Conservation (phyloP, 805 yeast genomes). For the Zygotorulaspora danielsina region DNA sequence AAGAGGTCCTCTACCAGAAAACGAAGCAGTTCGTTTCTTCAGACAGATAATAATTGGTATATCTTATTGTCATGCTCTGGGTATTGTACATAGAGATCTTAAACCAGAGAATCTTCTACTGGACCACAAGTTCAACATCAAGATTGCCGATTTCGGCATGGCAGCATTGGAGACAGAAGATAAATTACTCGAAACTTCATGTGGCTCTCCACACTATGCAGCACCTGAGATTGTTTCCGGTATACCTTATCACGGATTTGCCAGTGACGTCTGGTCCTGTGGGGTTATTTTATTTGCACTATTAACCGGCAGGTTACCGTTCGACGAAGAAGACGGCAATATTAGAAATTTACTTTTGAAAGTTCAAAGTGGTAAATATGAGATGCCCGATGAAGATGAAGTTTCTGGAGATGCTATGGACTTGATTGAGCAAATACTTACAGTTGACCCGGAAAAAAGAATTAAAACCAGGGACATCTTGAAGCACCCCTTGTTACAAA, state of each 20-base stretch:
- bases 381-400: conserved; percentile 72
- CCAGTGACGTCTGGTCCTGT: conserved; percentile 97
- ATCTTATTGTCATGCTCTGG: conserved; percentile 77
- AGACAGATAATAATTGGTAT: conserved; percentile 81
- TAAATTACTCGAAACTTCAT: conserved; percentile 82
- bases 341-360: conserved; percentile 80
- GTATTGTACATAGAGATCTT: conserved; percentile 83
- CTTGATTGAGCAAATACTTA: conserved; percentile 72
- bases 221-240: conserved; percentile 98
- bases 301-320: conserved; percentile 91
- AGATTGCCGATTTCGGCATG: conserved; percentile 98
- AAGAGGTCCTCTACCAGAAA: conserved; percentile 81
- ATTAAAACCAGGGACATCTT: conserved; percentile 74
- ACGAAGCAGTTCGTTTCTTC: conserved; percentile 86
- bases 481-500: conserved; percentile 73
- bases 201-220: conserved; percentile 98
- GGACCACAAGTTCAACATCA: conserved; percentile 82
- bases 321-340: conserved; percentile 81
- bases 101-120: conserved; percentile 76
- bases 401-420: conserved; percentile 84
- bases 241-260: conserved; percentile 90
- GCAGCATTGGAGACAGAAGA: conserved; percentile 89
- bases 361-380: conserved; percentile 85
- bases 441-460: conserved; percentile 75
- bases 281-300: conserved; percentile 93